These are phyloP conservation scores for Teratosphaeriaceae sp. DNA, from an alignment of 2,329 filamentous ascomycete species.

Conservation along the genomic window DNA sequence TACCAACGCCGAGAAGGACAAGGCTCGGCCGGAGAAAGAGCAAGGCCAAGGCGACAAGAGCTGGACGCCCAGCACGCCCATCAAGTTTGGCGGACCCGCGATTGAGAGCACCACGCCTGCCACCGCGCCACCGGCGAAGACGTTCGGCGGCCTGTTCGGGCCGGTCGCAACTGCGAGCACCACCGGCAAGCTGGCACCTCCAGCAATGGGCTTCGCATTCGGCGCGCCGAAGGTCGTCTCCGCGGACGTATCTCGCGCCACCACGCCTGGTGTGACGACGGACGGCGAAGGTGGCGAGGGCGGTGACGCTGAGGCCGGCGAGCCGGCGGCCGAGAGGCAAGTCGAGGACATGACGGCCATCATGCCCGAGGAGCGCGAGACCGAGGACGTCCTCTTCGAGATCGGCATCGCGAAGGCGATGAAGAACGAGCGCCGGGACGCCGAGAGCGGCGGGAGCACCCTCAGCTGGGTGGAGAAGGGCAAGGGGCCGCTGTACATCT, in stretches of 20 bases:
- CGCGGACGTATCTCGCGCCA: constrained; percentile 38
- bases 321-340: constrained; percentile 30
- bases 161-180: constrained; percentile 6
- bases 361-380: constrained; percentile 53
- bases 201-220: constrained; percentile 34
- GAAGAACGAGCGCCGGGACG: constrained; percentile 49
- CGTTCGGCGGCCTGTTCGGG: constrained; percentile 15
- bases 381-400: constrained; percentile 65
- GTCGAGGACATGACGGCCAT: constrained; percentile 65
- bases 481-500: constrained; percentile 62
- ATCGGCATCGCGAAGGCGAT: constrained; percentile 60
- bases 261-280: constrained; percentile 42
- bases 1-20: constrained; percentile 4
- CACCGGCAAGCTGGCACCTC: constrained; percentile 14
- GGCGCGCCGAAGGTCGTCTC: constrained; percentile 24
- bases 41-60: constrained; percentile 35
- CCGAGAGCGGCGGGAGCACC: constrained; percentile 45
- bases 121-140: constrained; percentile 10
- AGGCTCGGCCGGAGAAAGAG: constrained; percentile 14
- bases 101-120: constrained; percentile 14
- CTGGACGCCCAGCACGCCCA: constrained; percentile 42
- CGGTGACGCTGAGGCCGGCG: constrained; percentile 25
- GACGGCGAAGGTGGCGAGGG: constrained; percentile 26
- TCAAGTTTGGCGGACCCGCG: constrained; percentile 37
- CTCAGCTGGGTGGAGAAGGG: constrained; percentile 64